phyloP scores from a whole-genome alignment of 352 stramenopile genomes.

The Phytophthora constricta region DNA sequence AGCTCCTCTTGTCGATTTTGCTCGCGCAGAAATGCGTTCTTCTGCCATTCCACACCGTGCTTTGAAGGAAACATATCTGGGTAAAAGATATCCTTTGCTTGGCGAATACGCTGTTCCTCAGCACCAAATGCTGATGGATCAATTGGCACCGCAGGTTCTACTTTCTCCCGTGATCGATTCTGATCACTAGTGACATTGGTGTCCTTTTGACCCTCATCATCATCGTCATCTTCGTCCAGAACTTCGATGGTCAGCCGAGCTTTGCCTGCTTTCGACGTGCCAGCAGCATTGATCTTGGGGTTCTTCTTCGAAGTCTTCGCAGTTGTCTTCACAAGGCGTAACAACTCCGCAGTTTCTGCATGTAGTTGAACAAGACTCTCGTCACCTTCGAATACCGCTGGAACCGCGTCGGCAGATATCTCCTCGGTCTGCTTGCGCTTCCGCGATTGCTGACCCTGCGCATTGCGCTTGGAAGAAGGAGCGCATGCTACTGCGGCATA shows the following conservation, averaged over 20 bases:
- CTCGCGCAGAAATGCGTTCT: constrained; percentile 42
- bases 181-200: constrained; percentile 3
- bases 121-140: constrained; percentile 61
- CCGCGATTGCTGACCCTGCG: constrained; percentile 14
- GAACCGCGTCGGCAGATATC: constrained; percentile 17
- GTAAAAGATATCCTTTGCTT: constrained; percentile 66
- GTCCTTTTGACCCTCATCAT: constrained; percentile 8
- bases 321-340: constrained; percentile 63
- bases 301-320: constrained; percentile 30
- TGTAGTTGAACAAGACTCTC: constrained; percentile 65
- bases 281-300: constrained; percentile 18
- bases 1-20: constrained; percentile 48
- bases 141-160: constrained; percentile 10
- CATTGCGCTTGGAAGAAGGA: constrained; percentile 51
- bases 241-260: constrained; percentile 74
- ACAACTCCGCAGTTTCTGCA: constrained; percentile 61
- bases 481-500: constrained; percentile 39
- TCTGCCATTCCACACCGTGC: constrained; percentile 51
- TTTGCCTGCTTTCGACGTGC: constrained; percentile 31
- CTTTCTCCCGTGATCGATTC: neutral
- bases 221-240: constrained; percentile 53
- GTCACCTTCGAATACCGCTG: constrained; percentile 48
- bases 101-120: constrained; percentile 64
- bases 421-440: constrained; percentile 33
- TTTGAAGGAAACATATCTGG: constrained; percentile 63